Evolutionary conservation across 768 basidiomycete species (phyloP).

Genomic region (Mycena polygramma): DNA sequence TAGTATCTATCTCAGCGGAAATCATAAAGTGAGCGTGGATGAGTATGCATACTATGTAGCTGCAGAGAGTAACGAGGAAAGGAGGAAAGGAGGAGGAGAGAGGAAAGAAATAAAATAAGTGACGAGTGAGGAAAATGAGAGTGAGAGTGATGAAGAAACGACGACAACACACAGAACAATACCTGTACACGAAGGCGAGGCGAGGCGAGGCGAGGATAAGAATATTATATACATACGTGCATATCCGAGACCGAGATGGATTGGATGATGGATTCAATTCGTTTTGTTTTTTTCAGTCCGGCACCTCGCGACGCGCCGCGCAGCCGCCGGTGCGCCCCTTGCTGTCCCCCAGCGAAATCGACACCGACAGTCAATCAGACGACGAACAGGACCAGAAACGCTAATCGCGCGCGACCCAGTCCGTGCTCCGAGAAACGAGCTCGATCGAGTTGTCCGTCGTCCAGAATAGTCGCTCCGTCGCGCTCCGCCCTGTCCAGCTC

Average conservation of each 20-base stretch:
- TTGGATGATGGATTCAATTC: conserved; percentile 2
- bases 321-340: not conserved
- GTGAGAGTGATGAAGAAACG: not conserved
- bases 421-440: conserved; percentile 85
- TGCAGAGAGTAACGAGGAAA: not conserved
- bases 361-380: no score
- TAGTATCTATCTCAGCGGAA: not conserved
- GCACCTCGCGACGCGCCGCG: not conserved
- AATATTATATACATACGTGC: conserved; percentile 20
- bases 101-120: not conserved
- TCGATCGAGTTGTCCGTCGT: conserved; percentile 92
- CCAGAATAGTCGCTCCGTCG: conserved; percentile 94
- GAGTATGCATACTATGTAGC: not conserved
- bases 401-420: conserved; percentile 86
- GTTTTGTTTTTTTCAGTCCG: conserved; percentile 13
- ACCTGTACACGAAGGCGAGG: conserved; percentile 7
- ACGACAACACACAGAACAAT: not conserved
- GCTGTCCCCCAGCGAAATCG: not conserved
- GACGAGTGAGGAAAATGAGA: not conserved
- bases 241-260: conserved; percentile 27
- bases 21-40: not conserved
- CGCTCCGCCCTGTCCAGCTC: conserved; percentile 92
- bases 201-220: conserved; percentile 3
- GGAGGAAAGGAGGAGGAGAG: not conserved
- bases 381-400: not conserved